Conservation (phyloP, 2,329 filamentous ascomycete species). For the Diplodia sapinea region DNA sequence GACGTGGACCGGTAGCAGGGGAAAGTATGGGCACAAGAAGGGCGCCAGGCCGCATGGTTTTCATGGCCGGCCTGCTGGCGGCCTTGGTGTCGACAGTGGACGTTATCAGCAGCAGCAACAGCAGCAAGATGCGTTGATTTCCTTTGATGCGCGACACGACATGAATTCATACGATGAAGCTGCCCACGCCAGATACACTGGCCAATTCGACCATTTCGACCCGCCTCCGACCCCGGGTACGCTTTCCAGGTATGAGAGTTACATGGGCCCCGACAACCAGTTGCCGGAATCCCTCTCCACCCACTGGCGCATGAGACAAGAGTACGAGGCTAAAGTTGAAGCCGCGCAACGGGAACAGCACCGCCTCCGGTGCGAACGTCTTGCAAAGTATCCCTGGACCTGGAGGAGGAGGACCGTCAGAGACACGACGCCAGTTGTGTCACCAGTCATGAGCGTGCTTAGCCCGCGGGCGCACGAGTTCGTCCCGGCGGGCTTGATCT, state of each 20-base stretch:
- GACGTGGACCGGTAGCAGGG: neutral
- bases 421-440: neutral
- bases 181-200: neutral
- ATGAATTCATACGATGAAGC: neutral
- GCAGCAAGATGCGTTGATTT: neutral
- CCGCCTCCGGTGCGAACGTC: too few relatives aligned
- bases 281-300: too few relatives aligned
- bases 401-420: neutral
- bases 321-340: too few relatives aligned
- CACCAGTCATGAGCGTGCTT: neutral
- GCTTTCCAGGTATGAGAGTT: too few relatives aligned
- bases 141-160: neutral
- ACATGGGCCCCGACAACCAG: too few relatives aligned
- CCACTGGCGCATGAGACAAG: too few relatives aligned
- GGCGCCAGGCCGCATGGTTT: neutral
- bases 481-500: slow-evolving; percentile 2
- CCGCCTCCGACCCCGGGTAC: neutral
- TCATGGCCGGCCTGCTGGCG: neutral
- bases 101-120: neutral
- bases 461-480: slow-evolving; percentile 4
- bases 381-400: neutral
- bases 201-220: neutral
- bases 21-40: slow-evolving; percentile 11
- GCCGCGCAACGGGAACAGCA: too few relatives aligned
- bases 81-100: neutral